Evolutionary conservation across 148 eudicot genomes (phyloP).

Genomic region (Linanthus parryae): DNA sequence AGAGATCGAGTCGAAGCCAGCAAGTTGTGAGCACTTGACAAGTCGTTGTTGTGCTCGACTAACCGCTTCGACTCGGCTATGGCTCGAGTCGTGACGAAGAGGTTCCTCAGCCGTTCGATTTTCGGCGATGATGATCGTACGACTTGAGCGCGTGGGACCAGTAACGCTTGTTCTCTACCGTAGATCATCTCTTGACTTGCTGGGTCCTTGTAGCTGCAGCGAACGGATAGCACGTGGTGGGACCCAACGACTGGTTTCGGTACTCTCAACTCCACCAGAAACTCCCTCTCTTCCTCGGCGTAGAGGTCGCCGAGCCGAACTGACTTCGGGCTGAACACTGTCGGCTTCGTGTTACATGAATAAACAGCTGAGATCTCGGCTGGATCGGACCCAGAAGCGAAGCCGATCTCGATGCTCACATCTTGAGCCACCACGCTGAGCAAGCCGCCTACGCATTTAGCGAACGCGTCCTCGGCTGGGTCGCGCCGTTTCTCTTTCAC

Average conservation of each 20-base stretch:
- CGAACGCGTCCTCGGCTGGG: constrained; percentile 51
- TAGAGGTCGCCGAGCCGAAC: constrained; percentile 64
- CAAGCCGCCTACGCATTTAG: constrained; percentile 70
- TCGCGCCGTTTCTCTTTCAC: constrained; percentile 24
- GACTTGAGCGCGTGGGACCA: constrained; percentile 55
- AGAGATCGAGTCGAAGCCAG: constrained; percentile 52
- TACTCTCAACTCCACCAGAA: constrained; percentile 59
- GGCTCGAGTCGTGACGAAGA: constrained; percentile 58
- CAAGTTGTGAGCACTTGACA: constrained; percentile 47
- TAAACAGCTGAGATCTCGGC: constrained; percentile 75
- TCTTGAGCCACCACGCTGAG: constrained; percentile 85
- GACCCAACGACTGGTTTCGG: constrained; percentile 36
- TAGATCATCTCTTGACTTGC: constrained; percentile 41
- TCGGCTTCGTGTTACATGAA: constrained; percentile 47
- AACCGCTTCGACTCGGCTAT: constrained; percentile 72
- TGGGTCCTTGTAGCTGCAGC: constrained; percentile 62
- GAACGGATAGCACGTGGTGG: constrained; percentile 73
- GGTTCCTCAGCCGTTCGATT: constrained; percentile 60
- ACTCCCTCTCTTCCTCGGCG: constrained; percentile 86
- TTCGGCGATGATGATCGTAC: constrained; percentile 31
- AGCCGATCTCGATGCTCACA: constrained; percentile 44
- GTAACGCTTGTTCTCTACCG: constrained; percentile 54
- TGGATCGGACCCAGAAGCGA: constrained; percentile 62
- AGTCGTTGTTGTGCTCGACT: constrained; percentile 44
- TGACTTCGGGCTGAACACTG: constrained; percentile 28